These are phyloP conservation scores for Xylariaceae sp. DNA, from an alignment of 2,329 filamentous ascomycete species.

Conservation along the genomic window DNA sequence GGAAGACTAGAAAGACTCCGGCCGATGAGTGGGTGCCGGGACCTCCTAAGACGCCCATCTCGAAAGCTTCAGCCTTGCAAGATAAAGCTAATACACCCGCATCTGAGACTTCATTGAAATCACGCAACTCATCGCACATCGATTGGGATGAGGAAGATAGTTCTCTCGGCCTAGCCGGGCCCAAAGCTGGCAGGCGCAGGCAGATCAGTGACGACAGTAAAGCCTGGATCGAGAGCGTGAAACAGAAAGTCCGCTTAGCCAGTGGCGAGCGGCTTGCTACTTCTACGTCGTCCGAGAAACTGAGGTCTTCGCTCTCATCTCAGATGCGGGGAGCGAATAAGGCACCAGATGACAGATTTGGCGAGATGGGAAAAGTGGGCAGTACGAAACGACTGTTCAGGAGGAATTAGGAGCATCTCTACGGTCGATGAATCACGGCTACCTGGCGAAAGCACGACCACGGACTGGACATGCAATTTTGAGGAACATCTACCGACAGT, in stretches of 20 bases:
- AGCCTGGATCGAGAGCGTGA: slow-evolving; percentile 78
- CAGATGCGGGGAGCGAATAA: slow-evolving; percentile 16
- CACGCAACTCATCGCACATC: slow-evolving; percentile 47
- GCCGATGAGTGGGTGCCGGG: slow-evolving; percentile 33
- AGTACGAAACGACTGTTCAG: slow-evolving; percentile 68
- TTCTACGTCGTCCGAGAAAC: slow-evolving; percentile 16
- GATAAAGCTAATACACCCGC: slow-evolving; percentile 37
- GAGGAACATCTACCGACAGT: too few species aligned
- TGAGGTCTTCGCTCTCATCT: slow-evolving; percentile 5
- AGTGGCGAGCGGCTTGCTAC: slow-evolving; percentile 50
- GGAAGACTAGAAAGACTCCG: slow-evolving; percentile 47
- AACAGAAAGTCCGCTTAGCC: slow-evolving; percentile 69
- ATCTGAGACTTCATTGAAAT: slow-evolving; percentile 41
- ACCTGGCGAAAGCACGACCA: not conserved
- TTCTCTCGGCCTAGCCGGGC: slow-evolving; percentile 65
- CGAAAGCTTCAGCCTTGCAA: slow-evolving; percentile 21
- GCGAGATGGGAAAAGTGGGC: slow-evolving; percentile 66
- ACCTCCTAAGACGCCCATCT: slow-evolving; percentile 40
- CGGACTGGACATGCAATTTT: not conserved
- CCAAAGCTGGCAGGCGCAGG: slow-evolving; percentile 56
- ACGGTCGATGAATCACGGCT: slow-evolving; percentile 8
- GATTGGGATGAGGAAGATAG: slow-evolving; percentile 57
- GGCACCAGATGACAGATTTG: slow-evolving; percentile 45
- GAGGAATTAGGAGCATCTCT: slow-evolving; percentile 34
- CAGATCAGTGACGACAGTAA: slow-evolving; percentile 67